phyloP scores from a whole-genome alignment of 2,329 filamentous ascomycete species.

The Neonectria neomacrospora region DNA sequence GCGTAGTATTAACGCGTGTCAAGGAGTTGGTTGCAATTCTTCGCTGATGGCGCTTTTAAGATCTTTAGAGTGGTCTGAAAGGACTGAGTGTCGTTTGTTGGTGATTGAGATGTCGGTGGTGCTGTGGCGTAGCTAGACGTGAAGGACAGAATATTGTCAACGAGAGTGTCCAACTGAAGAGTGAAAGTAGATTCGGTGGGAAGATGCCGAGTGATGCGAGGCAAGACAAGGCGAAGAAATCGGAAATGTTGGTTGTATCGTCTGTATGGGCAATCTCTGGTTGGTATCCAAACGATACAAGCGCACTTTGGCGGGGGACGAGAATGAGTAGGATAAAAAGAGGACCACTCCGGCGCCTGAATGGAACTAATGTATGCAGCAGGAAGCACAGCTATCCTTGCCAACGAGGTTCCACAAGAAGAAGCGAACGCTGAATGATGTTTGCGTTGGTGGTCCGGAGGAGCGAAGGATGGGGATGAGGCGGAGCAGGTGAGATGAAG shows the following conservation, averaged over 20 bases:
- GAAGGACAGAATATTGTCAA: neutral
- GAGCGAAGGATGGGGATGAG: constrained; percentile 12
- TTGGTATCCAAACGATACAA: constrained; percentile 17
- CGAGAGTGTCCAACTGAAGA: neutral
- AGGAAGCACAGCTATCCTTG: constrained; percentile 44
- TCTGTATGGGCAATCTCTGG: constrained; percentile 4
- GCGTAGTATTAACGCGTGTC: constrained; percentile 21
- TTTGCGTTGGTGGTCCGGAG: constrained; percentile 24
- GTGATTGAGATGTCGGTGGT: neutral
- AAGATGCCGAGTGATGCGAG: neutral
- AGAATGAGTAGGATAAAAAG: constrained; percentile 15
- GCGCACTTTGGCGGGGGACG: constrained; percentile 3
- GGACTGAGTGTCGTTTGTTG: neutral
- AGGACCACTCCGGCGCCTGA: constrained; percentile 21
- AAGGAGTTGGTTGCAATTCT: neutral
- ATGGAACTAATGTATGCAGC: constrained; percentile 26
- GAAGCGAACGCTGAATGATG: constrained; percentile 37
- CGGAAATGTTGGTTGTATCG: neutral
- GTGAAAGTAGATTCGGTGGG: neutral
- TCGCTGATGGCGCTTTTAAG: neutral
- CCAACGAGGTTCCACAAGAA: constrained; percentile 34
- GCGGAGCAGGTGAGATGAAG: constrained; percentile 21
- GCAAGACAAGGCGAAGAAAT: constrained; percentile 1
- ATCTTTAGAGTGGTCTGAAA: neutral
- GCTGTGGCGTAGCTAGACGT: neutral